phyloP scores from a whole-genome alignment of 176 grass and related monocot genomes.

The Tillandsia fasciculata region DNA sequence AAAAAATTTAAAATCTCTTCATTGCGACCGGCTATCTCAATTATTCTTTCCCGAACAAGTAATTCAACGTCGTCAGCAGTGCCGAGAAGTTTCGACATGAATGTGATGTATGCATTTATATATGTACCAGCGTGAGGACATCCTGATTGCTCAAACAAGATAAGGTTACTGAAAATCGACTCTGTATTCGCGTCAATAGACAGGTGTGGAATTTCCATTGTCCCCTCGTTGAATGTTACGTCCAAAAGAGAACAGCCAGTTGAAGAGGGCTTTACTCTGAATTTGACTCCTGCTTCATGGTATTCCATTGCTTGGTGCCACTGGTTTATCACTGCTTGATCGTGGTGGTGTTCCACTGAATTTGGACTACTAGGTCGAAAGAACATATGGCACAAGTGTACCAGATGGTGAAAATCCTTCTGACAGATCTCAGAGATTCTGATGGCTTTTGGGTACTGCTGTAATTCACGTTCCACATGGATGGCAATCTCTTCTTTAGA shows the following conservation, averaged over 20 bases:
- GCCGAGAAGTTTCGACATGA: conserved; percentile 21
- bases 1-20: conserved; percentile 19
- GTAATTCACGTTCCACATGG: too few relatives aligned
- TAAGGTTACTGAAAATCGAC: conserved; percentile 19
- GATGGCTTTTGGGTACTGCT: too few relatives aligned
- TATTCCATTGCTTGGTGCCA: not conserved
- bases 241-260: conserved; percentile 21
- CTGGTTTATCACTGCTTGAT: too few relatives aligned
- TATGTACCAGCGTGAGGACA: conserved; percentile 13
- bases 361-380: too few relatives aligned
- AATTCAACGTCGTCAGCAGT: conserved; percentile 15
- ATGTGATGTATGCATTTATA: too few relatives aligned
- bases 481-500: too few relatives aligned
- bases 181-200: conserved; percentile 15
- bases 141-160: conserved; percentile 20
- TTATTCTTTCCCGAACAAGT: conserved; percentile 13
- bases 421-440: too few relatives aligned
- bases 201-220: conserved; percentile 16
- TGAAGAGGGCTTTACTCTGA: conserved; percentile 10
- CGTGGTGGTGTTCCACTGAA: too few relatives aligned
- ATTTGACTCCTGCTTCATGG: not conserved
- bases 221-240: conserved; percentile 14
- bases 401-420: too few relatives aligned
- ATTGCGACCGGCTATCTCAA: not conserved
- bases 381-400: too few relatives aligned